These are phyloP conservation scores for Arthrobotrys entomopaga DNA, from an alignment of 2,329 filamentous ascomycete species.

Conservation along the genomic window DNA sequence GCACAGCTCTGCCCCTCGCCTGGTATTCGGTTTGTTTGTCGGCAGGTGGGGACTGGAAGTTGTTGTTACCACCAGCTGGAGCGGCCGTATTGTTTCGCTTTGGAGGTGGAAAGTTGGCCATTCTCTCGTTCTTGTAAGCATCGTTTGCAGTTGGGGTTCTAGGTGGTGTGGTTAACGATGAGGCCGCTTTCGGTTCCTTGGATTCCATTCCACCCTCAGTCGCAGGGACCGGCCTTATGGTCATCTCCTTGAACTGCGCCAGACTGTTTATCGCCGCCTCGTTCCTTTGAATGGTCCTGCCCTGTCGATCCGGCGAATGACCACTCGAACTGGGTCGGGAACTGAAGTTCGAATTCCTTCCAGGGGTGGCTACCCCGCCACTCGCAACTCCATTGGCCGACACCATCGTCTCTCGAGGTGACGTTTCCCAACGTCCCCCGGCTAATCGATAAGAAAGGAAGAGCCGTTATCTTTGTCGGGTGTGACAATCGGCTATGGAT, in stretches of 20 bases:
- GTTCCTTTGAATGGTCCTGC: conserved; percentile 36
- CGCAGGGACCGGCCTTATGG: conserved; percentile 36
- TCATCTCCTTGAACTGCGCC: conserved; percentile 45
- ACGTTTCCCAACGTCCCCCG: conserved; percentile 7
- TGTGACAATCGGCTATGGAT: conserved; percentile 27
- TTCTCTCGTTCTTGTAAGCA: conserved; percentile 15
- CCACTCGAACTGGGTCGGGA: conserved; percentile 32
- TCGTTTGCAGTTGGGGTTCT: conserved; percentile 42
- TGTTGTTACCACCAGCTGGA: conserved; percentile 1
- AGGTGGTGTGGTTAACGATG: conserved; percentile 45
- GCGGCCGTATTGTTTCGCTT: conserved; percentile 26
- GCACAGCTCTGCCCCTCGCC: conserved; percentile 27
- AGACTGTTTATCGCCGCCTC: conserved; percentile 46
- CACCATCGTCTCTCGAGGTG: conserved; percentile 42
- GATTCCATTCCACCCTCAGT: conserved; percentile 31
- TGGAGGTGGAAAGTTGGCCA: conserved; percentile 25
- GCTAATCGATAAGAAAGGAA: background rate
- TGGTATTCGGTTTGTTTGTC: conserved; percentile 49
- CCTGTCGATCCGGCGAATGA: conserved; percentile 42
- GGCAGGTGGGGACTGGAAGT: conserved; percentile 9
- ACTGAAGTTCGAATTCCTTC: conserved; percentile 15
- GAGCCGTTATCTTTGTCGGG: conserved; percentile 1
- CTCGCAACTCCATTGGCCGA: conserved; percentile 28
- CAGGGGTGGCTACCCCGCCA: conserved; percentile 21
- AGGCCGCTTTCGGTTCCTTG: conserved; percentile 11